A percentile compares a stretch with the other conserved stretches of the same genome.
These are phyloP conservation scores for Macrophomina phaseolina DNA, from an alignment of 2,329 filamentous ascomycete species.

Conservation along the genomic window DNA sequence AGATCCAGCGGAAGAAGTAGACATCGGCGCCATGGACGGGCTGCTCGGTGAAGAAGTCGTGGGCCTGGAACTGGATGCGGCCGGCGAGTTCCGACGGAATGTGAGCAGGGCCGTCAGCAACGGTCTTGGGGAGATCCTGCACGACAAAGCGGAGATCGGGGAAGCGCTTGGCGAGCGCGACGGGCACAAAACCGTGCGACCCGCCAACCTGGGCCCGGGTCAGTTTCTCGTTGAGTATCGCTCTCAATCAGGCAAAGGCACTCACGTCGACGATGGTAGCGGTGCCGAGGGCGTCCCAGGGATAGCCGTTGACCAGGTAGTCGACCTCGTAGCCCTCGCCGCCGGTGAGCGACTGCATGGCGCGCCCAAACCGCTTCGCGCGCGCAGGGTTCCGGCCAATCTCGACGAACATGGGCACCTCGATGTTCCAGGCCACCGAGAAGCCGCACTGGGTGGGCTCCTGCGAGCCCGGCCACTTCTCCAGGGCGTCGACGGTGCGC, in stretches of 20 bases:
- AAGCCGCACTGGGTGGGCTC: slow-evolving; percentile 29
- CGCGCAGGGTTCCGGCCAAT: slow-evolving; percentile 28
- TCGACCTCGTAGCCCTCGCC: slow-evolving; percentile 30
- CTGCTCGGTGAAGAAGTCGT: slow-evolving; percentile 40
- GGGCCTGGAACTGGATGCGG: slow-evolving; percentile 31
- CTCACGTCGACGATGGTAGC: slow-evolving; percentile 30
- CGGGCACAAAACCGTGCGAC: slow-evolving; percentile 29
- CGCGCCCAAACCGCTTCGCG: slow-evolving; percentile 29
- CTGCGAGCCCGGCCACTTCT: slow-evolving; percentile 30
- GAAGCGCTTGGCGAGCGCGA: slow-evolving; percentile 28
- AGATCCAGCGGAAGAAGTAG: slow-evolving; percentile 47
- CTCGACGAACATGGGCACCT: slow-evolving; percentile 30
- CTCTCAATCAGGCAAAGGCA: background rate
- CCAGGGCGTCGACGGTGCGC: slow-evolving; percentile 27
- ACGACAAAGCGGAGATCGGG: slow-evolving; percentile 30
- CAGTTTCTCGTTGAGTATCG: slow-evolving; percentile 5
- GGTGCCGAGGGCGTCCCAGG: slow-evolving; percentile 29
- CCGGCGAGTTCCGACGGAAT: slow-evolving; percentile 29
- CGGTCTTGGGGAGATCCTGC: slow-evolving; percentile 32
- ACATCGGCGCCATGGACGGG: slow-evolving; percentile 38
- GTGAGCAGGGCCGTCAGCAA: slow-evolving; percentile 28
- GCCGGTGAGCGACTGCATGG: slow-evolving; percentile 29
- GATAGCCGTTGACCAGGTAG: slow-evolving; percentile 29
- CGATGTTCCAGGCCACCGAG: slow-evolving; percentile 23
- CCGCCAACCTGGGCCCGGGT: slow-evolving; percentile 29